A percentile compares a stretch with the other conserved stretches of the same genome.
phyloP scores from a whole-genome alignment of 2,329 filamentous ascomycete genomes.

The Neodidymelliopsis sp. region DNA sequence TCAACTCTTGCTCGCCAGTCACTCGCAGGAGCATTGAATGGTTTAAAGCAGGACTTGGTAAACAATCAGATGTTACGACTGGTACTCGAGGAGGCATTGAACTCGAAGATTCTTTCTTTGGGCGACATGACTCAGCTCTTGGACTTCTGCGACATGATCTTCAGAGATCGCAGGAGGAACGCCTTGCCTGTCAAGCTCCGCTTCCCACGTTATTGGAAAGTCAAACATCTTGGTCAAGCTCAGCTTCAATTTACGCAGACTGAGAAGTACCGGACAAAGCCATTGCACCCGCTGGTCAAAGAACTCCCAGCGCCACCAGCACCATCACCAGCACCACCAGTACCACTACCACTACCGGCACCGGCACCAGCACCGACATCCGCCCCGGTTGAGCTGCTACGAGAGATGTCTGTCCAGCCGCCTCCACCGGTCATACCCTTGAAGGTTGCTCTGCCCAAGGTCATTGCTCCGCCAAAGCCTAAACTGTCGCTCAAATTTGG shows the following conservation, averaged over 20 bases:
- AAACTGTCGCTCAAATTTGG: slow-evolving; percentile 38
- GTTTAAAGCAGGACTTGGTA: slow-evolving; percentile 62
- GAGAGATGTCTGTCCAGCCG: background rate
- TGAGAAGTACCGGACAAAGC: slow-evolving; percentile 29
- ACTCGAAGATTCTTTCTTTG: slow-evolving; percentile 57
- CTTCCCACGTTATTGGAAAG: slow-evolving; percentile 65
- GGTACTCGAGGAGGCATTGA: slow-evolving; percentile 64
- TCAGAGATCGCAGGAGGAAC: slow-evolving; percentile 56
- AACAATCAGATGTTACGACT: slow-evolving; percentile 59
- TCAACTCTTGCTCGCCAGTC: slow-evolving; percentile 63
- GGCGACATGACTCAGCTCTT: slow-evolving; percentile 64
- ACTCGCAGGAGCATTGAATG: slow-evolving; percentile 65
- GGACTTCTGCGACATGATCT: slow-evolving; percentile 65
- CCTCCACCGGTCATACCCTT: slow-evolving; percentile 1
- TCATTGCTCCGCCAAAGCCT: slow-evolving; percentile 15
- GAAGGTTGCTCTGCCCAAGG: slow-evolving; percentile 1
- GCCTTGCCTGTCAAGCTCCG: slow-evolving; percentile 59
- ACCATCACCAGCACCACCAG: slow-evolving; percentile 13
- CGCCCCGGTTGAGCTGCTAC: slow-evolving; percentile 5
- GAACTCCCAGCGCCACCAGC: slow-evolving; percentile 14
- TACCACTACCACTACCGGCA: background rate
- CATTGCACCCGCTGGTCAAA: slow-evolving; percentile 19
- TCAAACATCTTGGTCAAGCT: slow-evolving; percentile 60
- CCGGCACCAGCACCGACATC: slow-evolving; percentile 5
- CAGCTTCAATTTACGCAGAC: slow-evolving; percentile 41